Percentiles rank a stretch among this genome's conserved stretches.
Evolutionary conservation across 441 rosid genomes (phyloP).

Genomic region (Hura crepitans): DNA sequence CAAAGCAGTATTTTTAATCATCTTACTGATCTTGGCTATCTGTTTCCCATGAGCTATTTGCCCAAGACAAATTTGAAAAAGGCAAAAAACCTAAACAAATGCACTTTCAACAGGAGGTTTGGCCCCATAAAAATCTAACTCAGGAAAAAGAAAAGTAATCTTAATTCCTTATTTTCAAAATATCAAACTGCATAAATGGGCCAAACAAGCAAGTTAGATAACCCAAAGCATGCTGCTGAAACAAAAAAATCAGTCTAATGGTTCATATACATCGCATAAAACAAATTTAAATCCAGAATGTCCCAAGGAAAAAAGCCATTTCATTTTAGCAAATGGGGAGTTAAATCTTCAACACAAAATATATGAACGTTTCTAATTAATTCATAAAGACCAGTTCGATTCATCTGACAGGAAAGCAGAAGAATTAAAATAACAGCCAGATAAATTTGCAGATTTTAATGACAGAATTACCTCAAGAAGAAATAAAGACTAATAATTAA

Average conservation of each 20-base stretch:
- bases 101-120: background rate
- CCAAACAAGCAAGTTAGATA: background rate
- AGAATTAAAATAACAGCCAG: background rate
- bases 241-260: background rate
- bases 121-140: background rate
- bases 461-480: background rate
- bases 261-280: background rate
- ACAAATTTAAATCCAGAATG: background rate
- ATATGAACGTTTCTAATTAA: background rate
- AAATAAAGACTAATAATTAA: background rate
- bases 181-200: too few species aligned
- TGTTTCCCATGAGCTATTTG: background rate
- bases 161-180: background rate
- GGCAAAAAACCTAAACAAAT: background rate
- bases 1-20: background rate
- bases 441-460: too few species aligned
- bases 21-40: background rate
- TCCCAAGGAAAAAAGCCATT: background rate
- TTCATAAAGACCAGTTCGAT: background rate
- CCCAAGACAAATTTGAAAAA: background rate
- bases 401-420: background rate
- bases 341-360: background rate
- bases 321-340: too few species aligned
- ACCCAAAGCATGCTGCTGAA: background rate
- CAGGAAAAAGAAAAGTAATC: background rate